Conservation (phyloP, 129 eudicot species). For the Scalesia atractyloides region DNA sequence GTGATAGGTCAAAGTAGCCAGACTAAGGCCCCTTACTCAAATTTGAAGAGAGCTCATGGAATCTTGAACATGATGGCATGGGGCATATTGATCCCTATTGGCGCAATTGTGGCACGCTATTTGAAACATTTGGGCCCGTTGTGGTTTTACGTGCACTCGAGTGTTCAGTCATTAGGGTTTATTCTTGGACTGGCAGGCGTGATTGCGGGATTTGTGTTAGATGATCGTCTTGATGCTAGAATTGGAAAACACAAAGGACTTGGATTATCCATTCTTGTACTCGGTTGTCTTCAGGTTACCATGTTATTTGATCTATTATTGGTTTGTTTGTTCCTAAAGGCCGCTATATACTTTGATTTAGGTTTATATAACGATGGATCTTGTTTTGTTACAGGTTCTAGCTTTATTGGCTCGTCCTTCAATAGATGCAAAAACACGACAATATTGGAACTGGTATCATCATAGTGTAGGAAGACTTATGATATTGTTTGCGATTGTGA, state of each 20-base stretch:
- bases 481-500: conserved; percentile 53
- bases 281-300: conserved; percentile 79
- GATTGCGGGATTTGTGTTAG: conserved; percentile 59
- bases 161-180: conserved; percentile 63
- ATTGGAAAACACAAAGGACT: conserved; percentile 65
- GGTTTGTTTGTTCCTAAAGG: background rate
- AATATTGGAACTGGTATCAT: conserved; percentile 95
- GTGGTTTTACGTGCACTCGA: conserved; percentile 70
- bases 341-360: background rate
- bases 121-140: conserved; percentile 58
- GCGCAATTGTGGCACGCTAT: conserved; percentile 64
- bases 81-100: conserved; percentile 74
- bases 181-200: conserved; percentile 68
- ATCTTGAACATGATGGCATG: conserved; percentile 79
- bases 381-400: conserved; percentile 45
- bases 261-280: conserved; percentile 60
- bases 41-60: conserved; percentile 69
- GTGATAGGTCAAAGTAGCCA: conserved; percentile 52
- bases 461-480: conserved; percentile 48
- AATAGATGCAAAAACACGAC: conserved; percentile 61
- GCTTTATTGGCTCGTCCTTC: conserved; percentile 69
- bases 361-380: background rate
- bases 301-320: background rate
- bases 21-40: conserved; percentile 52
- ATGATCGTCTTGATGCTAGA: conserved; percentile 37